A percentile compares a stretch with the other conserved stretches of the same genome.
phyloP scores from a whole-genome alignment of 129 eudicot genomes.

The Lactuca saligna region DNA sequence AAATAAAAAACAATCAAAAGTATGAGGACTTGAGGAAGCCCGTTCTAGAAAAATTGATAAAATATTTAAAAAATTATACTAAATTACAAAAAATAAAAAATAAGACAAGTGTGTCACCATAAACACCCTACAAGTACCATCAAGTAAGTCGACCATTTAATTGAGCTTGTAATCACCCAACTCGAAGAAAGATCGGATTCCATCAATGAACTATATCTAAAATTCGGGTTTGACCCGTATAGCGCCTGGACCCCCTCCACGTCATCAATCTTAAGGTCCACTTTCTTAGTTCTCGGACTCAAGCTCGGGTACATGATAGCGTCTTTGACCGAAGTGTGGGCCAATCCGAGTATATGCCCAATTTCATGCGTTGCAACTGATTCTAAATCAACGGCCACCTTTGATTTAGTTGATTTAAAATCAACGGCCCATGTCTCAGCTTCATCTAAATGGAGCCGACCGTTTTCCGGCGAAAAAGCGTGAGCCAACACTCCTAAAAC shows the following conservation, averaged over 20 bases:
- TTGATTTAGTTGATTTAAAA: slow-evolving; percentile 44
- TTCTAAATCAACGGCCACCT: slow-evolving; percentile 74
- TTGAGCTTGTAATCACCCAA: slow-evolving; percentile 27
- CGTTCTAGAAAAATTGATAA: background rate
- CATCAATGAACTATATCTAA: slow-evolving; percentile 48
- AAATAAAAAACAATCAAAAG: slow-evolving; percentile 4
- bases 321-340: slow-evolving; percentile 76
- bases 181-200: slow-evolving; percentile 57
- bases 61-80: background rate
- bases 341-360: slow-evolving; percentile 91
- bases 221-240: slow-evolving; percentile 92
- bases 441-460: slow-evolving; percentile 73
- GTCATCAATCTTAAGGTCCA: slow-evolving; percentile 78
- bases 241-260: slow-evolving; percentile 85
- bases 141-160: slow-evolving; percentile 37
- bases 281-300: slow-evolving; percentile 75
- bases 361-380: slow-evolving; percentile 97
- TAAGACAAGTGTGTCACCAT: slow-evolving; percentile 6
- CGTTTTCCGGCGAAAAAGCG: slow-evolving; percentile 87
- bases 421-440: slow-evolving; percentile 91
- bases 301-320: slow-evolving; percentile 92
- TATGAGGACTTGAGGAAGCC: slow-evolving; percentile 8
- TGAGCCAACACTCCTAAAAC: slow-evolving; percentile 78
- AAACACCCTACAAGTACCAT: slow-evolving; percentile 16
- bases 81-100: background rate